Conservation (phyloP, 2,329 filamentous ascomycete genomes). For the Cladosporium cucumerinum region DNA sequence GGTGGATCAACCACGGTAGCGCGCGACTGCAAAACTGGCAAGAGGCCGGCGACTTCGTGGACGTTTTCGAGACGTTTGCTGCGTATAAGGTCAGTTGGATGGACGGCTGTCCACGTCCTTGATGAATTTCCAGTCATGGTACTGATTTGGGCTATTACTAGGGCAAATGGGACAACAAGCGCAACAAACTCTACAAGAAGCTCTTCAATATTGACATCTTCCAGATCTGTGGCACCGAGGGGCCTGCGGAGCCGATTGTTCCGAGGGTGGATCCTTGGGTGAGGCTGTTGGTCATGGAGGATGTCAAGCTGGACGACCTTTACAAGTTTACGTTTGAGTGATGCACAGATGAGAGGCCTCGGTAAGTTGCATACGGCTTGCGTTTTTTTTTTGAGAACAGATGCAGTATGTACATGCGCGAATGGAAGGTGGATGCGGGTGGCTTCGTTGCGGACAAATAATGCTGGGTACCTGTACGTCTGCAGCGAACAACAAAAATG, state of each 20-base stretch:
- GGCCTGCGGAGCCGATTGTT: neutral
- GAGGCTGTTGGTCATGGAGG: neutral
- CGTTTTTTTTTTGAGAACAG: too few species aligned
- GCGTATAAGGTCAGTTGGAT: neutral
- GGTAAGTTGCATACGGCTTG: neutral
- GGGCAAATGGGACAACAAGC: neutral
- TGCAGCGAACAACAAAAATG: too few species aligned
- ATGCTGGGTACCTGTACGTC: too few species aligned
- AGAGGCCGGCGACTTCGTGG: neutral
- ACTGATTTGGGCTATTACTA: neutral
- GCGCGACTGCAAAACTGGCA: neutral
- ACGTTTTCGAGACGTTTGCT: neutral
- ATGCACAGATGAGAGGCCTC: neutral
- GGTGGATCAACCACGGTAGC: neutral
- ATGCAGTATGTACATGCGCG: neutral
- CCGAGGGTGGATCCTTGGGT: neutral
- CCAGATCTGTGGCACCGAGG: neutral
- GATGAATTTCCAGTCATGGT: neutral
- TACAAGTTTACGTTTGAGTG: neutral
- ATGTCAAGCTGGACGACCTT: neutral
- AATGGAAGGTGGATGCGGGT: too few species aligned
- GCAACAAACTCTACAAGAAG: neutral
- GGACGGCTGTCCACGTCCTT: neutral
- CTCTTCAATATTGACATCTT: neutral
- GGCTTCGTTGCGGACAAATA: too few species aligned